phyloP scores from a whole-genome alignment of 352 stramenopile genomes.

The Aphanomyces cochlioides region DNA sequence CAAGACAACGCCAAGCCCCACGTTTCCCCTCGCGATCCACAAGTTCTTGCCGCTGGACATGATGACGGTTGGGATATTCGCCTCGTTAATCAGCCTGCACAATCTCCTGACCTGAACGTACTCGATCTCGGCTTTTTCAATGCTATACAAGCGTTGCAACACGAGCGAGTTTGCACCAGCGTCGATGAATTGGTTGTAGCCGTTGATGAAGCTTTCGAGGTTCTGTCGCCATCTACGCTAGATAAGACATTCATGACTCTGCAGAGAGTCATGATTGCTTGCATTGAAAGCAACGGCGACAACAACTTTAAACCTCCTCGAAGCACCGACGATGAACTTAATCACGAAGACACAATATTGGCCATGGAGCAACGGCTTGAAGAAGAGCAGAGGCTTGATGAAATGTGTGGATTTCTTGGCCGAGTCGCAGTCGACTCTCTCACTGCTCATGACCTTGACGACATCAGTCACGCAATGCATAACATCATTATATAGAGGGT shows the following conservation, averaged over 20 bases:
- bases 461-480: too few species aligned
- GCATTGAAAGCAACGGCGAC: background rate
- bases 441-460: too few species aligned
- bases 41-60: background rate
- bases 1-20: slow-evolving; percentile 8
- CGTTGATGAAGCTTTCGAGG: background rate
- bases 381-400: too few species aligned
- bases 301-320: slow-evolving; percentile 1
- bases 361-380: too few species aligned
- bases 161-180: background rate
- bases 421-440: too few species aligned
- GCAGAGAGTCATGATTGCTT: background rate
- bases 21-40: background rate
- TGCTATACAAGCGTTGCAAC: slow-evolving; percentile 32
- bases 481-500: too few species aligned
- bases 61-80: background rate
- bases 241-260: slow-evolving; percentile 1
- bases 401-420: too few species aligned
- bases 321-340: slow-evolving; percentile 10
- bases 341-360: too few species aligned
- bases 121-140: slow-evolving; percentile 32
- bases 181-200: slow-evolving; percentile 1
- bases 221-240: background rate
- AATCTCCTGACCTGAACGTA: background rate
- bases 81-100: background rate